phyloP scores from a whole-genome alignment of 2,329 filamentous ascomycete genomes.

The Sporothrix brasiliensis region DNA sequence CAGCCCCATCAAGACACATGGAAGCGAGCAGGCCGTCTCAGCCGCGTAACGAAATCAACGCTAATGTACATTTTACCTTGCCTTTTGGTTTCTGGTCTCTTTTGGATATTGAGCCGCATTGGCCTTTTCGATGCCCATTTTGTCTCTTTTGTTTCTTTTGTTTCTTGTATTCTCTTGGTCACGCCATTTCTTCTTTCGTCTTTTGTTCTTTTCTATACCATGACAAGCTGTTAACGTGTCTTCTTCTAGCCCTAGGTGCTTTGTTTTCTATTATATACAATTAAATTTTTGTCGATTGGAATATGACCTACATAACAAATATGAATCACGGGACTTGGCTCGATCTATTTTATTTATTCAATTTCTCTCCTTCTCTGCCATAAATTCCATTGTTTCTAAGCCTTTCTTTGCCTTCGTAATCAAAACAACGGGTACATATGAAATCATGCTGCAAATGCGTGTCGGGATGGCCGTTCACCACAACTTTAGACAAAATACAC shows the following conservation, averaged over 20 bases:
- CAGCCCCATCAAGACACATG: conserved; percentile 7
- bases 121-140: background rate
- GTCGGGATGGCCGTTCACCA: too few species aligned
- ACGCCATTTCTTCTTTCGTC: background rate
- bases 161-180: background rate
- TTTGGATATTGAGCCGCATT: background rate
- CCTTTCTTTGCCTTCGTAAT: too few species aligned
- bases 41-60: conserved; percentile 1
- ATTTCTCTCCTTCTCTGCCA: background rate
- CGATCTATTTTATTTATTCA: background rate
- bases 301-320: background rate
- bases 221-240: background rate
- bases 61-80: background rate
- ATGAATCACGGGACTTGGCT: background rate
- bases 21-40: conserved; percentile 20
- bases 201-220: background rate
- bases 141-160: background rate
- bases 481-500: too few species aligned
- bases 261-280: background rate
- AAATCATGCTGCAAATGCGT: too few species aligned
- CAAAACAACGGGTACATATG: too few species aligned
- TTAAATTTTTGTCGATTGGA: background rate
- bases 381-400: too few species aligned
- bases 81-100: background rate
- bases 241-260: background rate